Evolutionary conservation across 2,329 filamentous ascomycete genomes (phyloP).

Genomic region (Xylariaceae sp.): DNA sequence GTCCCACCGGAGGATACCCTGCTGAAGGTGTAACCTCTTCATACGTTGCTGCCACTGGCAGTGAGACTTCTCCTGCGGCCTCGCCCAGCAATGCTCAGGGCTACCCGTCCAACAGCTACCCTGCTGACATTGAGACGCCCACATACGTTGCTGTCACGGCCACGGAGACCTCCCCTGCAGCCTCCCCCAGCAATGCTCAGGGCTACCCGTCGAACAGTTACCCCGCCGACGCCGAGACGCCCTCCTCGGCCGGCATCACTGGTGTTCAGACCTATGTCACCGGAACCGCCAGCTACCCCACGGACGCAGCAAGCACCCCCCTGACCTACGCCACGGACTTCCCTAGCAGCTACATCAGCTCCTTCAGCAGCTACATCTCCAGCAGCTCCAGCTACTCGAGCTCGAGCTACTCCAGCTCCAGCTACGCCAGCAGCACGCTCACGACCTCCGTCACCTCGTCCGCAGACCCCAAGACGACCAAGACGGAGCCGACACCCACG

Average conservation of each 20-base stretch:
- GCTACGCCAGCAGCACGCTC: background rate
- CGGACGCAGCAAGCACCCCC: background rate
- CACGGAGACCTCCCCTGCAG: too few relatives aligned
- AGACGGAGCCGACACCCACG: too few relatives aligned
- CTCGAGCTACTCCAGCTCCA: too few relatives aligned
- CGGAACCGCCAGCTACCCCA: background rate
- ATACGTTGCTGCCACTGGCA: background rate
- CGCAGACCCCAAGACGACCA: too few relatives aligned
- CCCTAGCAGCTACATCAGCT: background rate
- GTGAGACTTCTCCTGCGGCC: background rate
- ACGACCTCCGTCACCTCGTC: too few relatives aligned
- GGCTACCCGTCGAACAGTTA: constrained; percentile 1
- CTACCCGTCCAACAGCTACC: background rate
- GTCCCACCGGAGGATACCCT: background rate
- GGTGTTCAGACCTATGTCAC: too few relatives aligned
- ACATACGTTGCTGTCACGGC: background rate
- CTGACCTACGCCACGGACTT: background rate
- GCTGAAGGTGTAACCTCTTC: background rate
- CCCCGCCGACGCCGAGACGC: background rate
- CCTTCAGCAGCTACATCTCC: background rate
- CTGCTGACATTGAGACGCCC: constrained; percentile 4
- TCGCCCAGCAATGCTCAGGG: background rate
- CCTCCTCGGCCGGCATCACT: too few relatives aligned
- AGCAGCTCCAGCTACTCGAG: background rate
- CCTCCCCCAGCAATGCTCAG: background rate